A percentile compares a stretch with the other conserved stretches of the same genome.
phyloP scores from a whole-genome alignment of 768 basidiomycete genomes.

The Tylopilus felleus region DNA sequence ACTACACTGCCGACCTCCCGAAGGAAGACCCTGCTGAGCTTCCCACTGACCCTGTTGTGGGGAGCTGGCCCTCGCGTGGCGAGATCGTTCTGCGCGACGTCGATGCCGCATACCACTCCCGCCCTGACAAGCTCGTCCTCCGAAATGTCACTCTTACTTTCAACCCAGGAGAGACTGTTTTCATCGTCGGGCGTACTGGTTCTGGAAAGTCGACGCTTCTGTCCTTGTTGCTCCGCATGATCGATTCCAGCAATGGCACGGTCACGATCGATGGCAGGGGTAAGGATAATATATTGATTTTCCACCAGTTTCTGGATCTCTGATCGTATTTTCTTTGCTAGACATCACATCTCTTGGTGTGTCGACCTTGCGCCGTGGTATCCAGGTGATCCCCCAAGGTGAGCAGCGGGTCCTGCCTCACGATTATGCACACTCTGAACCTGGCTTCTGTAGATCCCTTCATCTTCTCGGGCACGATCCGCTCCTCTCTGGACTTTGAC shows the following conservation, averaged over 20 bases:
- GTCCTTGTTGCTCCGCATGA: conserved; percentile 71
- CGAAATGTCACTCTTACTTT: conserved; percentile 61
- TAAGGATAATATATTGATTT: conserved; percentile 34
- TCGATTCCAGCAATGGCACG: conserved; percentile 60
- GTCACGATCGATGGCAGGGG: conserved; percentile 72
- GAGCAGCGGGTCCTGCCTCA: not conserved
- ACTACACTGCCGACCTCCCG: conserved; percentile 23
- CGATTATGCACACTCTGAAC: not conserved
- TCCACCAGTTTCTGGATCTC: conserved; percentile 64
- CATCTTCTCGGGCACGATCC: conserved; percentile 33
- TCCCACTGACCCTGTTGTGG: conserved; percentile 22
- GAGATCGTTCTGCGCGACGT: conserved; percentile 63
- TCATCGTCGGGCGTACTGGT: conserved; percentile 76
- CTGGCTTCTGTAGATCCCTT: conserved; percentile 23
- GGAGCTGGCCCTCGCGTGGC: conserved; percentile 38
- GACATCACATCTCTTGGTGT: conserved; percentile 81
- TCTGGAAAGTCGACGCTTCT: conserved; percentile 73
- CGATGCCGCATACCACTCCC: conserved; percentile 69
- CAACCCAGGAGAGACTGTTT: conserved; percentile 66
- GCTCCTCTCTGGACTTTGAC: conserved; percentile 27
- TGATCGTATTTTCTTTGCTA: conserved; percentile 42
- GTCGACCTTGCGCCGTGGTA: conserved; percentile 26
- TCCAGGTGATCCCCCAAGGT: conserved; percentile 32
- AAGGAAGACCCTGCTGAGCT: conserved; percentile 21
- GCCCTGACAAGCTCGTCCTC: conserved; percentile 59